Evolutionary conservation across 2,329 filamentous ascomycete genomes (phyloP), one percentile per base, ranked within the genome.

Genomic region (Coniella lustricola): DNA sequence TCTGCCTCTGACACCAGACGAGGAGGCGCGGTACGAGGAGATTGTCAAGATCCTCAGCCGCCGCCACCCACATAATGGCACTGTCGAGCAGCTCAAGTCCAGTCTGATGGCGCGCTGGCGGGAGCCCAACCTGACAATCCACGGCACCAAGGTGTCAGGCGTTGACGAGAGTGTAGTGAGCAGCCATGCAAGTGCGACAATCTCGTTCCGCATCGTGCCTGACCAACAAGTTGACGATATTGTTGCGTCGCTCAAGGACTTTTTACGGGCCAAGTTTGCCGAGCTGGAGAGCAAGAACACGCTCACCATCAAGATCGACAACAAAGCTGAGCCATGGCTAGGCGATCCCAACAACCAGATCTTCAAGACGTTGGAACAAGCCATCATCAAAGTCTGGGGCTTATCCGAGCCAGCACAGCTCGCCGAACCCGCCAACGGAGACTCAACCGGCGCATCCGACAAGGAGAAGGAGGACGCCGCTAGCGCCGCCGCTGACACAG

Each of bases 301-400:
- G 5, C 74, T 98, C 32, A 84, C 75, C 1, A 79, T 98, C 34
- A 84, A 82, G 25, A 90, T 98, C 55, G 90, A 95, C 56, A 93
- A 96, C 62, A 85, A 87, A 66, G 91, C 93, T 0, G 93, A 98
- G 62, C 90, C 93, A 0, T 98, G 93, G 93, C 79, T 98, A 0
- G 91, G 93, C 13, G 89, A 96, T 58, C 90, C 89, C 3, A 82
- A 82, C 42, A 96, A 95, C 57, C 82, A 90, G 56, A 90, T 97
- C 50, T 98, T 96, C 67, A 81, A 84, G 54, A 94, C 89, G 0
- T 77, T 98, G 0, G 90, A 95, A 57, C 76, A 83, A 51, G 93
- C 90, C 1, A 85, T 97, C 44, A 80, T 90, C 59, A 79, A 86
- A 38, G 89, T 85, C 0, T 98, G 93, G 93, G 82, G 82, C 0